A percentile compares a stretch with the other conserved stretches of the same genome.
Evolutionary conservation across 495 filamentous ascomycete species (phyloP).

Genomic region (Hypomontagnella submonticulosa): DNA sequence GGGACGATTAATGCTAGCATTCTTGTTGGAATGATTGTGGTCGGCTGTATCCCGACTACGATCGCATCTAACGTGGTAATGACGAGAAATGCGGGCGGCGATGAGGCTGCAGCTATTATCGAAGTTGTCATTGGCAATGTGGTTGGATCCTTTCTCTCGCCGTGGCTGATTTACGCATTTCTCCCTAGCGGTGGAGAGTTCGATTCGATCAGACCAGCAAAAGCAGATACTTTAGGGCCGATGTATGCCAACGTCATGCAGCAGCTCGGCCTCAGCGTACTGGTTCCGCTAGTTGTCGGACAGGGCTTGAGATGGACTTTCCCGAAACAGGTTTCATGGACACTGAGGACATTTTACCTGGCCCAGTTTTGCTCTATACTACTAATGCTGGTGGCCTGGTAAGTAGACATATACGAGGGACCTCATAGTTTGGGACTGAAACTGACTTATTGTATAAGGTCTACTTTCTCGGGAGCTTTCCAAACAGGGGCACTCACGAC

Average conservation of each 20-base stretch:
- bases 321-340: slow-evolving; percentile 54
- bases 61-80: slow-evolving; percentile 70
- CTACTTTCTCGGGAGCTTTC: slow-evolving; percentile 66
- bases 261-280: slow-evolving; percentile 62
- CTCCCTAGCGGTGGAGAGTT: slow-evolving; percentile 58
- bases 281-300: slow-evolving; percentile 62
- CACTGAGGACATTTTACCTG: slow-evolving; percentile 58
- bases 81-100: slow-evolving; percentile 64
- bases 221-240: slow-evolving; percentile 53
- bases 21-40: slow-evolving; percentile 64
- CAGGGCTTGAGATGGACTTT: slow-evolving; percentile 62
- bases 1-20: slow-evolving; percentile 60
- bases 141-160: slow-evolving; percentile 62
- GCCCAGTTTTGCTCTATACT: slow-evolving; percentile 58
- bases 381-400: slow-evolving; percentile 64
- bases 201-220: slow-evolving; percentile 56
- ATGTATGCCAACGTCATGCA: slow-evolving; percentile 66
- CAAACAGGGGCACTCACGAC: slow-evolving; percentile 62
- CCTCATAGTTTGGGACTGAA: not conserved
- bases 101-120: slow-evolving; percentile 65
- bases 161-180: slow-evolving; percentile 62
- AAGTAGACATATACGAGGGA: slow-evolving; percentile 32
- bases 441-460: slow-evolving; percentile 47
- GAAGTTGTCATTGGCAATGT: slow-evolving; percentile 67
- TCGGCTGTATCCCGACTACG: slow-evolving; percentile 67